Conservation (phyloP, 2,329 filamentous ascomycete genomes). For the Ambrosiella xylebori region DNA sequence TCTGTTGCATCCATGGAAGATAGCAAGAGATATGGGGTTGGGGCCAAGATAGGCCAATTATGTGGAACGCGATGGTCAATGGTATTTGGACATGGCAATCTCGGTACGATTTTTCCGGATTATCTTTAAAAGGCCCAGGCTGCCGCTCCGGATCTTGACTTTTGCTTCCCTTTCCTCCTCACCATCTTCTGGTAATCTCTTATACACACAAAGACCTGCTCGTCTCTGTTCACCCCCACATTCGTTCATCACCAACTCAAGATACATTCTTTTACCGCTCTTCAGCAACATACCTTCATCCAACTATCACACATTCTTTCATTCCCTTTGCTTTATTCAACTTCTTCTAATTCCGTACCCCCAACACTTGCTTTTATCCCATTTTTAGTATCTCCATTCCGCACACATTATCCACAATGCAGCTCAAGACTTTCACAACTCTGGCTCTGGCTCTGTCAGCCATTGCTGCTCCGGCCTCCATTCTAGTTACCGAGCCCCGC, state of each 20-base stretch:
- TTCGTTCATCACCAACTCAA: neutral
- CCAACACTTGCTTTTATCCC: neutral
- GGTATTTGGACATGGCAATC: neutral
- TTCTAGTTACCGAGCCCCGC: slow-evolving; percentile 13
- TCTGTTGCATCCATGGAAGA: no score
- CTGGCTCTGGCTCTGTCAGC: slow-evolving; percentile 4
- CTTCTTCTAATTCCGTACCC: neutral
- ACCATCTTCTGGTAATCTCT: slow-evolving; percentile 2
- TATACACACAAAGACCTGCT: neutral
- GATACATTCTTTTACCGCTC: neutral
- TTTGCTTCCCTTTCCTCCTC: slow-evolving; percentile 1
- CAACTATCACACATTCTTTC: slow-evolving; percentile 6
- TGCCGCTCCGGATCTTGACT: neutral
- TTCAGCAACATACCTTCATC: neutral
- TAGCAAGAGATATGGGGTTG: no score
- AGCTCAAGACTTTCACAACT: slow-evolving; percentile 6
- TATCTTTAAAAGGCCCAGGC: neutral
- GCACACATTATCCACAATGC: slow-evolving; percentile 2
- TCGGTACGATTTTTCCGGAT: neutral
- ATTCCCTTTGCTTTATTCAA: neutral
- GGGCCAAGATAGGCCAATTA: no score
- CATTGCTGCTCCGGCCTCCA: slow-evolving; percentile 2
- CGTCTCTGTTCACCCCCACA: neutral
- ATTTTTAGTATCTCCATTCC: neutral
- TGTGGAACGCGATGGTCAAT: no score